phyloP scores from a whole-genome alignment of 208 protist species.

The Eutreptiella sp. region DNA sequence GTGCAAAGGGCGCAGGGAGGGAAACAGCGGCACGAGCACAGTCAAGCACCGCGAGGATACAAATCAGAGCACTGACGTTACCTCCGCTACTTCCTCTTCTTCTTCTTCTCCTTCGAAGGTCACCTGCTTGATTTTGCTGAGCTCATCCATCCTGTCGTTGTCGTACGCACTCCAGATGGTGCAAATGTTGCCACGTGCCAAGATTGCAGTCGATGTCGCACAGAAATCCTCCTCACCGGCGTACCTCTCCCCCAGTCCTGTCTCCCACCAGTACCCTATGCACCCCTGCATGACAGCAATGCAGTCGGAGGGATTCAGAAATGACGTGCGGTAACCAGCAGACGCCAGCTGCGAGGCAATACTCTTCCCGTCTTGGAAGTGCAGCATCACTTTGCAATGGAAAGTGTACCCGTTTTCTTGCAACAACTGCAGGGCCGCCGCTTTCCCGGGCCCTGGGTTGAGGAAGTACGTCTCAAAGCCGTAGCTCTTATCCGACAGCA shows the following conservation, averaged over 20 bases:
- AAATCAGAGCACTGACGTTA: too few species aligned
- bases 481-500: slow-evolving; percentile 8
- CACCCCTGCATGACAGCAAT: slow-evolving; percentile 21
- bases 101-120: too few species aligned
- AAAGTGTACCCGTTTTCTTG: neutral
- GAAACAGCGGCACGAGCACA: too few species aligned
- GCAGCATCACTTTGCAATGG: slow-evolving; percentile 9
- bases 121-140: too few species aligned
- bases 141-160: too few species aligned
- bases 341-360: slow-evolving; percentile 7
- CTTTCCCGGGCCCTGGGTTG: slow-evolving; percentile 1
- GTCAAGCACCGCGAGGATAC: too few species aligned
- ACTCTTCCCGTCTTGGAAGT: slow-evolving; percentile 16
- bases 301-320: slow-evolving; percentile 17
- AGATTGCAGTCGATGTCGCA: slow-evolving; percentile 17
- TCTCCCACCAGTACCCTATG: slow-evolving; percentile 21
- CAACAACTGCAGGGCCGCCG: neutral
- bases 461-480: slow-evolving; percentile 23
- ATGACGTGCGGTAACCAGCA: neutral
- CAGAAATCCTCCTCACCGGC: slow-evolving; percentile 17
- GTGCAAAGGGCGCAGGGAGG: too few species aligned
- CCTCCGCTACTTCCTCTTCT: too few species aligned
- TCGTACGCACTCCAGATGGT: too few species aligned
- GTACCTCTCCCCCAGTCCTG: slow-evolving; percentile 8
- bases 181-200: too few species aligned